Conservation (phyloP, 2,329 filamentous ascomycete genomes). For the Nigrograna mackinnonii region DNA sequence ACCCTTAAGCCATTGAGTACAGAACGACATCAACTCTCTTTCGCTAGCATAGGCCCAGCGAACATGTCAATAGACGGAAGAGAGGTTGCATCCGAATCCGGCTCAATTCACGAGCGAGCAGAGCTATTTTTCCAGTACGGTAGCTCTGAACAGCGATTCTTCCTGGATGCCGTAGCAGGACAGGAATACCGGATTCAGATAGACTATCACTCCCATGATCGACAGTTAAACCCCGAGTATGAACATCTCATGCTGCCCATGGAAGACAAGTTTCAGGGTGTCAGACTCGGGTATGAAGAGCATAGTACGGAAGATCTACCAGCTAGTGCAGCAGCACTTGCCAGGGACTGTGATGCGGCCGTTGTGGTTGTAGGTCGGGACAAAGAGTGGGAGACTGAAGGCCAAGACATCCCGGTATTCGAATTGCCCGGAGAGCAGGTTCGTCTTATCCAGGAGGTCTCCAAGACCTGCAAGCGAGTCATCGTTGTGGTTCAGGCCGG, state of each 20-base stretch:
- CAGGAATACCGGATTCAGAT: background rate
- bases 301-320: background rate
- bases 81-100: background rate
- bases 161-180: background rate
- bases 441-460: slow-evolving; percentile 66
- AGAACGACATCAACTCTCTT: background rate
- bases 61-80: background rate
- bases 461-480: slow-evolving; percentile 68
- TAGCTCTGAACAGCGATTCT: background rate
- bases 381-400: slow-evolving; percentile 54
- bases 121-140: background rate
- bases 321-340: slow-evolving; percentile 8
- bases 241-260: background rate
- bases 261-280: background rate
- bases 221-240: background rate
- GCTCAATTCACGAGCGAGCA: background rate
- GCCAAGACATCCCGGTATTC: slow-evolving; percentile 61
- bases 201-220: background rate
- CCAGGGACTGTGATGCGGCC: slow-evolving; percentile 31
- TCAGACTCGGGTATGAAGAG: background rate
- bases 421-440: slow-evolving; percentile 61
- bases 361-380: slow-evolving; percentile 39
- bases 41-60: background rate
- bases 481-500: slow-evolving; percentile 78
- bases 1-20: background rate